A percentile compares a stretch with the other conserved stretches of the same genome.
These are phyloP conservation scores for Annulohypoxylon maeteangense DNA, from an alignment of 495 filamentous ascomycete genomes.

Conservation along the genomic window DNA sequence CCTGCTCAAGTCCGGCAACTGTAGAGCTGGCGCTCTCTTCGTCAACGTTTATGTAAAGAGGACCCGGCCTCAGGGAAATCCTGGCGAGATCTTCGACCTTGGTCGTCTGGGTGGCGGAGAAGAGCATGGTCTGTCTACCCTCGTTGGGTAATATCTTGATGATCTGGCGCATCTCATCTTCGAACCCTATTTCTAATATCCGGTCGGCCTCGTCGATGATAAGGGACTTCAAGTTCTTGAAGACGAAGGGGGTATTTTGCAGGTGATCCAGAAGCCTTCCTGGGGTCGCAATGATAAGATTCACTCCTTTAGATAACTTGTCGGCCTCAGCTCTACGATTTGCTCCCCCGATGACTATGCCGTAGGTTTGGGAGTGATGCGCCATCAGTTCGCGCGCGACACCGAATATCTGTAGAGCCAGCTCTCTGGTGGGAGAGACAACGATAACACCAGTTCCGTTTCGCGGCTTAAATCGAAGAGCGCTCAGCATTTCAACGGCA, in stretches of 20 bases:
- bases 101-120: constrained; percentile 97
- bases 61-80: constrained; percentile 90
- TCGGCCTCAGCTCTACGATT: constrained; percentile 92
- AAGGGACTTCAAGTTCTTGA: constrained; percentile 89
- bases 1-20: constrained; percentile 92
- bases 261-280: constrained; percentile 93
- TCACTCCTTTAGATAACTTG: constrained; percentile 93
- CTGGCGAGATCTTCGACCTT: constrained; percentile 97
- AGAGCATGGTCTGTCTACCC: constrained; percentile 93
- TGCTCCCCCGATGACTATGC: constrained; percentile 95
- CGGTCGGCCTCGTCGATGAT: constrained; percentile 94
- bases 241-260: constrained; percentile 92
- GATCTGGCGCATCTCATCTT: constrained; percentile 98
- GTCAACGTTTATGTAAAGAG: constrained; percentile 74
- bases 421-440: constrained; percentile 86
- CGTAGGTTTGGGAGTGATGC: constrained; percentile 84
- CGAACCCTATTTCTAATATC: constrained; percentile 96
- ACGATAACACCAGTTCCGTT: constrained; percentile 87
- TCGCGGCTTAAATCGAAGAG: constrained; percentile 82
- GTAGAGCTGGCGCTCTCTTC: constrained; percentile 77
- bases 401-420: constrained; percentile 95
- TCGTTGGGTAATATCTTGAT: constrained; percentile 93
- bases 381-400: constrained; percentile 92
- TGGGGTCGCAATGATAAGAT: constrained; percentile 92
- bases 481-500: constrained; percentile 91